Percentiles rank a stretch among this genome's conserved stretches.
These are phyloP conservation scores for Euphorbia peplus DNA, from an alignment of 345 rosid species.

Conservation along the genomic window DNA sequence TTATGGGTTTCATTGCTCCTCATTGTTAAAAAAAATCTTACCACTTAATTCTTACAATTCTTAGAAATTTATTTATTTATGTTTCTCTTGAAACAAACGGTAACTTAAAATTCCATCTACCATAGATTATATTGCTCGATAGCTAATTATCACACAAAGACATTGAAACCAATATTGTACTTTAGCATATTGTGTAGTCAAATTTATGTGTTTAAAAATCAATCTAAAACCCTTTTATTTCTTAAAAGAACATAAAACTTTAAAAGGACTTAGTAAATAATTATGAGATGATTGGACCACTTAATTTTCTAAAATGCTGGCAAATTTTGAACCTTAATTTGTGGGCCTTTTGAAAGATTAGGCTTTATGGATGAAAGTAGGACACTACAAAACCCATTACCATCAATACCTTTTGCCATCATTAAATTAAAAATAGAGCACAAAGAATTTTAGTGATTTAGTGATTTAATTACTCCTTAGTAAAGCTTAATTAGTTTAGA, in stretches of 20 bases:
- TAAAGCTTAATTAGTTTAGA: no score
- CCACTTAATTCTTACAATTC: no score
- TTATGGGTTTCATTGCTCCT: no score
- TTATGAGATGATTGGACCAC: background rate
- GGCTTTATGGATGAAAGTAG: background rate
- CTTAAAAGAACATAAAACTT: background rate
- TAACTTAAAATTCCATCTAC: background rate
- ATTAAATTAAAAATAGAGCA: no score
- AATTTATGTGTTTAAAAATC: background rate
- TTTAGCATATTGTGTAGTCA: background rate
- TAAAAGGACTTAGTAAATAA: background rate
- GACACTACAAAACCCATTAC: background rate
- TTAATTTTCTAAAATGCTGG: background rate
- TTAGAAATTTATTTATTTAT: background rate
- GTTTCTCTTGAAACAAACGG: background rate
- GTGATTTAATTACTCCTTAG: no score
- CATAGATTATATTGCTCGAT: background rate
- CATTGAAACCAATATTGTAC: conserved; percentile 3
- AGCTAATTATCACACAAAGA: background rate
- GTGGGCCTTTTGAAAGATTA: background rate
- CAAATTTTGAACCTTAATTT: background rate
- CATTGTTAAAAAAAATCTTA: no score
- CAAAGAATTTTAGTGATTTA: no score
- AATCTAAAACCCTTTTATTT: background rate
- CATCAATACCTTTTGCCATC: background rate